Evolutionary conservation across 1,139 yeast species (phyloP).

Genomic region (Hansenula sp.): DNA sequence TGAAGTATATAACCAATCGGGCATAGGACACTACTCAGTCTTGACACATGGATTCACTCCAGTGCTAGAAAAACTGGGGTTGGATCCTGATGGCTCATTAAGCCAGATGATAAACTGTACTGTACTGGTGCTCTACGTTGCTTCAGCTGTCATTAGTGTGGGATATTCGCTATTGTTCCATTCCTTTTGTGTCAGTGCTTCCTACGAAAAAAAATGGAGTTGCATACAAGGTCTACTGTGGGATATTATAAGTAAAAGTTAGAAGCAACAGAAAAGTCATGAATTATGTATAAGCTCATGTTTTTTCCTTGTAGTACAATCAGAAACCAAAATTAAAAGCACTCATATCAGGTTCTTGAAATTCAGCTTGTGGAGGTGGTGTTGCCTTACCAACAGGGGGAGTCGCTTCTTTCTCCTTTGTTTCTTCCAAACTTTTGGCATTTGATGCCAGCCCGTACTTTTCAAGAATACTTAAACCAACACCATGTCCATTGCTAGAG

Average conservation of each 20-base stretch:
- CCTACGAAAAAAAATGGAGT: constrained; percentile 1
- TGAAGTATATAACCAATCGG: background rate
- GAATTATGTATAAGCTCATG: background rate
- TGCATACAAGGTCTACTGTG: background rate
- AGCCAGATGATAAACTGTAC: background rate
- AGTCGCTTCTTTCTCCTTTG: constrained; percentile 8
- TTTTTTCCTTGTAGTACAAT: background rate
- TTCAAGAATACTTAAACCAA: constrained; percentile 16
- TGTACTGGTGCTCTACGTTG: background rate
- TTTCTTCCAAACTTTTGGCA: constrained; percentile 14
- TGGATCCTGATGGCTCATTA: background rate
- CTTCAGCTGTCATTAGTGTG: background rate
- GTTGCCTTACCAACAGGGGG: constrained; percentile 11
- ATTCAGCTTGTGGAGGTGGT: constrained; percentile 51
- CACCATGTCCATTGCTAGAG: background rate
- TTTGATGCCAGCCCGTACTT: constrained; percentile 20
- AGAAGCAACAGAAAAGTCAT: background rate
- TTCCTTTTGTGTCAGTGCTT: background rate
- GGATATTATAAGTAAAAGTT: background rate
- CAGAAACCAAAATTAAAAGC: constrained; percentile 58
- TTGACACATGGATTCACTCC: background rate
- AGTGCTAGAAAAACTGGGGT: background rate
- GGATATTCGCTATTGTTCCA: background rate
- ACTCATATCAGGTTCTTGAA: constrained; percentile 80
- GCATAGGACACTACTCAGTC: background rate